Evolutionary conservation across 345 rosid species (phyloP).

Genomic region (Chamaenerion angustifolium): DNA sequence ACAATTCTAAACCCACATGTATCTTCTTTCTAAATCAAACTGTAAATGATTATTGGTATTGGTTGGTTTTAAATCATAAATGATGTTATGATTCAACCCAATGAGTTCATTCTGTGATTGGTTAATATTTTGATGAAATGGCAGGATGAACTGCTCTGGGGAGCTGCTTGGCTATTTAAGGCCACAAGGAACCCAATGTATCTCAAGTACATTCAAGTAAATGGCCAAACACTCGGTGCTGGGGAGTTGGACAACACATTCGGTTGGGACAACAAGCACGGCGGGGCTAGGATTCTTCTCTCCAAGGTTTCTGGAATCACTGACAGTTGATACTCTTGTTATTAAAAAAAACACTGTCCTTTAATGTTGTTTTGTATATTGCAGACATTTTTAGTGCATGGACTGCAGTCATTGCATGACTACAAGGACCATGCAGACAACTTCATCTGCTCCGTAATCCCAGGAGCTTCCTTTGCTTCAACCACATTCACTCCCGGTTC

Average conservation of each 20-base stretch:
- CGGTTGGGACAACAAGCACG: slow-evolving; percentile 97
- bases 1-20: too few relatives aligned
- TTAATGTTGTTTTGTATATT: too few relatives aligned
- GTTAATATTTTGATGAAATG: too few relatives aligned
- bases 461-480: slow-evolving; percentile 65
- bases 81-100: too few relatives aligned
- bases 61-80: too few relatives aligned
- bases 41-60: too few relatives aligned
- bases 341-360: too few relatives aligned
- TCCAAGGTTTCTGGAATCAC: slow-evolving; percentile 43
- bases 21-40: too few relatives aligned
- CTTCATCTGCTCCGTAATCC: slow-evolving; percentile 84
- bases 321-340: too few relatives aligned
- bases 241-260: slow-evolving; percentile 73
- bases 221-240: slow-evolving; percentile 82
- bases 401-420: slow-evolving; percentile 55
- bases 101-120: too few relatives aligned
- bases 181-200: slow-evolving; percentile 67
- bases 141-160: slow-evolving; percentile 94
- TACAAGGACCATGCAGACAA: slow-evolving; percentile 96
- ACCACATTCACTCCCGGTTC: slow-evolving; percentile 79
- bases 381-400: slow-evolving; percentile 76
- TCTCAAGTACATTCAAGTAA: slow-evolving; percentile 54
- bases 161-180: slow-evolving; percentile 89
- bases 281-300: slow-evolving; percentile 85